A percentile compares a stretch with the other conserved stretches of the same genome.
Evolutionary conservation across 495 filamentous ascomycete genomes (phyloP).

Genomic region (Neurospora sp.): DNA sequence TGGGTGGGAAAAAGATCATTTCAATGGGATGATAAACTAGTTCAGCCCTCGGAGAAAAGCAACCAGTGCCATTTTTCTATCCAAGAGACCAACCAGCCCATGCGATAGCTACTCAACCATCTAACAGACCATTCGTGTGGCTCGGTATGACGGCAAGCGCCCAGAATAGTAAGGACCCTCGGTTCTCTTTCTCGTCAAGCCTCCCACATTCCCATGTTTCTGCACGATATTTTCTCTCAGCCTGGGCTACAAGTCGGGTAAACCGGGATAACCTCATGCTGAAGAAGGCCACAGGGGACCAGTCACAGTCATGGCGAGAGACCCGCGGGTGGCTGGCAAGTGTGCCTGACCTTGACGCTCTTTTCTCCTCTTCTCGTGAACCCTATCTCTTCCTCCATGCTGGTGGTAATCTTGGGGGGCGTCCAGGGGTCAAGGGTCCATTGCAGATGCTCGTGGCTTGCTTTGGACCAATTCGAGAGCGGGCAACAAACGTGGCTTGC

Average conservation of each 20-base stretch:
- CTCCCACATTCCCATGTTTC: neutral
- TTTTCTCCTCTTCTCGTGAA: neutral
- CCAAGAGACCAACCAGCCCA: neutral
- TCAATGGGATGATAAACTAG: neutral
- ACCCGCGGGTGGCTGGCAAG: neutral
- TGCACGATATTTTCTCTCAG: neutral
- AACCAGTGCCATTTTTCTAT: neutral
- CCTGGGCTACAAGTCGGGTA: neutral
- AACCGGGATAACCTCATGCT: neutral
- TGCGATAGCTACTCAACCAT: neutral
- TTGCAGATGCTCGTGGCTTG: neutral
- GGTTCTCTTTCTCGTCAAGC: neutral
- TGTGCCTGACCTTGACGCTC: neutral
- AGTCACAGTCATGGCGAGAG: neutral
- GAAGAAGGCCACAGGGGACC: neutral
- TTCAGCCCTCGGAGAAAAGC: neutral
- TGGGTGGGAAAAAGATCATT: neutral
- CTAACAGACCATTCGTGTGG: neutral
- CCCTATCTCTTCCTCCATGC: neutral
- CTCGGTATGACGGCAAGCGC: neutral
- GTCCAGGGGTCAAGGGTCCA: neutral
- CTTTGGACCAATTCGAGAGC: conserved; percentile 1
- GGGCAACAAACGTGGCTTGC: neutral
- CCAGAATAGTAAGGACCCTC: neutral
- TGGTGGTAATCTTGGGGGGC: neutral